Percentiles rank a stretch among this genome's conserved stretches.
phyloP scores from a whole-genome alignment of 345 rosid species.

The Viola odorata region DNA sequence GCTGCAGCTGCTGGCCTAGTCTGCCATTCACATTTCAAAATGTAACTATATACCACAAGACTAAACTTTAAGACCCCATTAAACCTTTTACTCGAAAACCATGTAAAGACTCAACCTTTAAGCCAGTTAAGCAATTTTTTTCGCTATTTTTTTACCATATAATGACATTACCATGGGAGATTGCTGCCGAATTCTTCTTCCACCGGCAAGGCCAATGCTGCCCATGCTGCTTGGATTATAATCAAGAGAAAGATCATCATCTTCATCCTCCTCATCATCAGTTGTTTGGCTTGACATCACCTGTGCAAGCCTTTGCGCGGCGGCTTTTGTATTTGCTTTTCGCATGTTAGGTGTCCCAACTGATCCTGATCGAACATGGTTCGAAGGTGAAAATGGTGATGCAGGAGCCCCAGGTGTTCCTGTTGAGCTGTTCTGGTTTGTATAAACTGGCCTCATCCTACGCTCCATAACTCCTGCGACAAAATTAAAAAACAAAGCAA shows the following conservation, averaged over 20 bases:
- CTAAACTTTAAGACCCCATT: neutral
- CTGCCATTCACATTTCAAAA: conserved; percentile 24
- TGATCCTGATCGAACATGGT: conserved; percentile 68
- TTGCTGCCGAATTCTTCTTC: conserved; percentile 41
- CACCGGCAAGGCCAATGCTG: conserved; percentile 52
- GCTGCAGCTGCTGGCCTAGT: conserved; percentile 20
- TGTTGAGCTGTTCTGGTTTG: conserved; percentile 40
- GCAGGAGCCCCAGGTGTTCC: conserved; percentile 36
- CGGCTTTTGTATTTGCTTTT: conserved; percentile 89
- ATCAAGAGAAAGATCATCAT: conserved; percentile 42
- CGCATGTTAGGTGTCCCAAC: conserved; percentile 30
- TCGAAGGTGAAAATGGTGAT: conserved; percentile 43
- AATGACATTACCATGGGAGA: conserved; percentile 46
- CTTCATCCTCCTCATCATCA: conserved; percentile 37
- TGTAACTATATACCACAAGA: neutral
- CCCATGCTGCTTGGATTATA: conserved; percentile 30
- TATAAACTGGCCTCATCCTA: conserved; percentile 34
- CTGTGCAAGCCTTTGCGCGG: conserved; percentile 78
- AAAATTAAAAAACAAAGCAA: neutral
- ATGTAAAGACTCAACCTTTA: too few species aligned
- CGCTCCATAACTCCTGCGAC: conserved; percentile 40
- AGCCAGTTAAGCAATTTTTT: too few species aligned
- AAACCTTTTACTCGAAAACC: too few species aligned
- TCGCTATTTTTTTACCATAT: too few species aligned
- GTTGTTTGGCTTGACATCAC: conserved; percentile 55